Conservation (phyloP, 257 asterid species). For the Striga asiatica region DNA sequence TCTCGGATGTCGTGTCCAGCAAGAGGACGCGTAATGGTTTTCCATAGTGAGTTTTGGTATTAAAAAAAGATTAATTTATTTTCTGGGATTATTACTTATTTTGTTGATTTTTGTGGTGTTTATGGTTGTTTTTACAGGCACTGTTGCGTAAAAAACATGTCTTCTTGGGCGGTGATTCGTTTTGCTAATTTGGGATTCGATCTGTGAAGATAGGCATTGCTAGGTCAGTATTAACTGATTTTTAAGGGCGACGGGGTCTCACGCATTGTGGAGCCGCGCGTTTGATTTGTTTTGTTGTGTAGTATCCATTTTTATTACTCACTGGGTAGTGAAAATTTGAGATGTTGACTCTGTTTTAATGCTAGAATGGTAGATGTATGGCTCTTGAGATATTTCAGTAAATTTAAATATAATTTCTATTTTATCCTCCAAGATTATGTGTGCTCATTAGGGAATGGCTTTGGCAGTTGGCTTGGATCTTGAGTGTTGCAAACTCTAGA, state of each 20-base stretch:
- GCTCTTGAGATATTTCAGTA: constrained; percentile 6
- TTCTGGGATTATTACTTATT: constrained; percentile 8
- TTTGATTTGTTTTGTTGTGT: constrained; percentile 24
- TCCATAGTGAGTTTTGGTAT: constrained; percentile 37
- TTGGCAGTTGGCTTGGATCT: too few species aligned
- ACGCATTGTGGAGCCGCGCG: constrained; percentile 30
- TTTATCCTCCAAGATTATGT: too few species aligned
- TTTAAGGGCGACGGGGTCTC: constrained; percentile 25
- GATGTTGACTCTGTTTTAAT: constrained; percentile 8
- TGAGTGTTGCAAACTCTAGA: too few species aligned
- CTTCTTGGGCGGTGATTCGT: constrained; percentile 10
- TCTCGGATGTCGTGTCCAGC: constrained; percentile 36
- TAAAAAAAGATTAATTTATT: constrained; percentile 9
- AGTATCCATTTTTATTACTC: constrained; percentile 13
- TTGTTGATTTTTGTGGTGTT: constrained; percentile 18
- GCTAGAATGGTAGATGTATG: constrained; percentile 14
- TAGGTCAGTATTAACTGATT: constrained; percentile 30
- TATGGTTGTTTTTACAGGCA: constrained; percentile 22
- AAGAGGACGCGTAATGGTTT: constrained; percentile 39
- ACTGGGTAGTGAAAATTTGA: constrained; percentile 8
- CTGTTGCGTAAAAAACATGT: constrained; percentile 20
- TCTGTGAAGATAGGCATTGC: constrained; percentile 19
- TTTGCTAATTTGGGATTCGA: constrained; percentile 21
- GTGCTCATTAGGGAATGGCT: too few species aligned
- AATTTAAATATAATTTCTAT: too few species aligned